These are phyloP conservation scores for Aureobasidium lini DNA, from an alignment of 2,329 filamentous ascomycete species.

Conservation along the genomic window DNA sequence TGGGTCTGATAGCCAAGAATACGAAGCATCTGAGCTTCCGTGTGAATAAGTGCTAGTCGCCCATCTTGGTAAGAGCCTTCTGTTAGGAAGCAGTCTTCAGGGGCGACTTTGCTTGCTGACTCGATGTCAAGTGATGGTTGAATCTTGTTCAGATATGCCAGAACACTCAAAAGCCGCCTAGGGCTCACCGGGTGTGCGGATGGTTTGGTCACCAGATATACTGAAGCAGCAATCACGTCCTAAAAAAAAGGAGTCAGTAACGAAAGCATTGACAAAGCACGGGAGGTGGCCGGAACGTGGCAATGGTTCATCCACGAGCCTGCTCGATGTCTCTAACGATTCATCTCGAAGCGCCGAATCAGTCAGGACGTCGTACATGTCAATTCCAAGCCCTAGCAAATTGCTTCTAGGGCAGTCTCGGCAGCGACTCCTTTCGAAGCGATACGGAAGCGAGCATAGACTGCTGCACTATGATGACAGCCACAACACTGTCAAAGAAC, in stretches of 20 bases:
- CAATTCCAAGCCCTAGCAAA: background rate
- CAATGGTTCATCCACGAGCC: background rate
- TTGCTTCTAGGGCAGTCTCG: background rate
- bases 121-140: constrained; percentile 37
- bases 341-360: background rate
- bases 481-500: background rate
- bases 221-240: constrained; percentile 71
- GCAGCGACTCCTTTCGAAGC: background rate
- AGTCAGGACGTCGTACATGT: background rate
- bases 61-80: constrained; percentile 64
- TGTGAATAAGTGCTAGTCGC: constrained; percentile 57
- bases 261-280: background rate
- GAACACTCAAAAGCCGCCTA: constrained; percentile 76
- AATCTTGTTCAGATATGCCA: constrained; percentile 67
- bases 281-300: background rate
- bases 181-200: constrained; percentile 68
- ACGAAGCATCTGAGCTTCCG: constrained; percentile 70
- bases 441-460: background rate
- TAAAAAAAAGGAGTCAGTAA: constrained; percentile 30
- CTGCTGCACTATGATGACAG: background rate
- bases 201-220: constrained; percentile 79
- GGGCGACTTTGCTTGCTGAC: background rate
- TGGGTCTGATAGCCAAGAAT: constrained; percentile 75
- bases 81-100: constrained; percentile 30
- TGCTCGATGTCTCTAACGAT: background rate